Base-by-base conservation (phyloP, 306 rosid genomes). In the Canavalia ensiformis region DNA sequence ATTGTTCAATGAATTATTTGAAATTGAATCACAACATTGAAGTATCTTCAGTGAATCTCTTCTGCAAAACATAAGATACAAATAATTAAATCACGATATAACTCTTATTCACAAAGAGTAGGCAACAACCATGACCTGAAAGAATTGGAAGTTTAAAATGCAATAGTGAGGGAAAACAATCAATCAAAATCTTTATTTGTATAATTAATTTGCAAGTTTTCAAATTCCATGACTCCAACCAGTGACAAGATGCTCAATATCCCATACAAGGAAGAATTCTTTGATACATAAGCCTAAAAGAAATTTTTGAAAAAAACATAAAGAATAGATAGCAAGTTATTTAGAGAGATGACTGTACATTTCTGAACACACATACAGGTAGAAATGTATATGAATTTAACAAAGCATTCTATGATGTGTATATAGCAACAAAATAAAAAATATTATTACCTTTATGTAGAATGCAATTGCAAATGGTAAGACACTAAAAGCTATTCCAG, bases 41-140 rank as follows among this genome's bases (percentile, higher is more conserved):
- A 18, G 25, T 18, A 18, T 18, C 25, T 18, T 18, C 25, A 18
- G 25, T 18, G 25, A 18, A 18, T 18, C 25, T 18, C 25, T 18
- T 18, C 25, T 18, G 25, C 25, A 18, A 18, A 18, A 18, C 25
- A 18, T 18, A 18, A 18, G 25, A 18, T 18, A 18, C 25, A 18
- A 18, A 18, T 18, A 18, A 18, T 18, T 18, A 18, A 18, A 18
- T 18, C 98, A 95, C 66, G 99, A 98, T 87, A 95, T 95, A 73
- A 94, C 96, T 85, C 99, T 98, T 69, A 95, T 0, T 80, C 99
- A 98, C 81, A 95, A 72, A 68, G 99, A 95, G 87, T 93, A 95
- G 42, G 91, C 12, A 76, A 86, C 84, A 46, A 95, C 97, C 97
- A 95, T 86, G 69, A 88, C 97, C 99, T 92, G 76, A 79, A 83